A percentile compares a stretch with the other conserved stretches of the same genome.
phyloP scores from a whole-genome alignment of 768 basidiomycete genomes.

The Panaeolus cyanescens region DNA sequence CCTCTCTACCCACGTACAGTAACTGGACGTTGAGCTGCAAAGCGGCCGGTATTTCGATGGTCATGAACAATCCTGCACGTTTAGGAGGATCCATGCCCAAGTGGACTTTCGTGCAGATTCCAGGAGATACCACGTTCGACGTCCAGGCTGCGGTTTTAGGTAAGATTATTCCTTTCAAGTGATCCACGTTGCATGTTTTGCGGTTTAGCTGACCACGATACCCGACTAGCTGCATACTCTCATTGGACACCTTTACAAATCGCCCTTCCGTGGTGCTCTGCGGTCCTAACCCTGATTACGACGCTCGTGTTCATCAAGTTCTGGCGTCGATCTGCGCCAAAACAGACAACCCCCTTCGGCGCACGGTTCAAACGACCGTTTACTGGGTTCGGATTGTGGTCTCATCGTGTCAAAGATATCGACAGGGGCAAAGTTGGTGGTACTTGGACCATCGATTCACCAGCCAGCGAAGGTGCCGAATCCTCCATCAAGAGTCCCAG shows the following conservation, averaged over 20 bases:
- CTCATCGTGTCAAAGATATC: background rate
- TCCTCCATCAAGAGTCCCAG: background rate
- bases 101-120: constrained; percentile 20
- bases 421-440: background rate
- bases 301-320: constrained; percentile 10
- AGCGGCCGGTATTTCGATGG: constrained; percentile 11
- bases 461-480: background rate
- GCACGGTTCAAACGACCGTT: background rate
- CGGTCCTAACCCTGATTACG: constrained; percentile 11
- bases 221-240: too few species aligned
- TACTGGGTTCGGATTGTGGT: background rate
- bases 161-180: constrained; percentile 5
- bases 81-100: constrained; percentile 16
- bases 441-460: background rate
- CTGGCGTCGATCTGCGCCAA: background rate
- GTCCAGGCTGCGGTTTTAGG: constrained; percentile 22
- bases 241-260: constrained; percentile 24
- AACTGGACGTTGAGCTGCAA: constrained; percentile 21
- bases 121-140: constrained; percentile 22
- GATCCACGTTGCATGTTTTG: background rate
- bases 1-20: constrained; percentile 21
- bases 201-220: too few species aligned
- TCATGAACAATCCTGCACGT: background rate
- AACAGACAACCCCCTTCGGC: background rate
- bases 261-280: constrained; percentile 17